Base-by-base conservation (phyloP, 768 basidiomycete genomes). In the Russula sp. region DNA sequence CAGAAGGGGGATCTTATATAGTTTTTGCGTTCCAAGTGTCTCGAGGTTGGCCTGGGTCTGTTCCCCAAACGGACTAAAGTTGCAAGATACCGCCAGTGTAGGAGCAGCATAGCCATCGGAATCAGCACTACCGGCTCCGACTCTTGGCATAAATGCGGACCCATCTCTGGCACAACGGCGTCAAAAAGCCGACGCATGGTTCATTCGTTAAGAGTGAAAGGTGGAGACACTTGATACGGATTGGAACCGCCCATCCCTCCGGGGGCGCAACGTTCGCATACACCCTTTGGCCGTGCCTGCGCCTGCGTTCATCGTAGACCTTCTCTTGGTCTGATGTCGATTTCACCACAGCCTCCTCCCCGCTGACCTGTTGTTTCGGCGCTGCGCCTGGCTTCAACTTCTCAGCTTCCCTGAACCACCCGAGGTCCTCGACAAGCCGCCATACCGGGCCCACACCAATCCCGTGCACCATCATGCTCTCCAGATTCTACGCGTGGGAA, bases 381-480 rank as follows among this genome's bases (percentile, higher is more conserved):
- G 5, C 77, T 20, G 84, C 78, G 40, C 73, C 78, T 11, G 73
- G 32, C 79, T 67, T 89, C 88, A 34, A 36, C 71, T 28, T 28
- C 36, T 56, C 63, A 3, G 81, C 79, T 68, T 92, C 91, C 71
- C 89, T 91, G 73, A 79, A 92, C 82, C 88, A 93, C 1, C 81
- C 83, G 56, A 89, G 75, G 67, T 94, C 92, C 71, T 94, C 92
- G 49, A 82, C 74, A 40, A 92, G 73, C 63, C 92, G 87, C 90
- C 90, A 93, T 7, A 90, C 69, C 1, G 90, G 89, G 0, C 92
- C 91, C 3, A 83, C 72, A 4, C 90, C 89, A 16, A 89, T 82
- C 89, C 90, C 69, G 82, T 84, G 0, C 87, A 84, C 87, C n/a
- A n/a, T n/a, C 86, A 89, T 0, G 87, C 78, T 69, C 85, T 89